Evolutionary conservation across 495 filamentous ascomycete species (phyloP).

Genomic region (Aspergillus wentii): DNA sequence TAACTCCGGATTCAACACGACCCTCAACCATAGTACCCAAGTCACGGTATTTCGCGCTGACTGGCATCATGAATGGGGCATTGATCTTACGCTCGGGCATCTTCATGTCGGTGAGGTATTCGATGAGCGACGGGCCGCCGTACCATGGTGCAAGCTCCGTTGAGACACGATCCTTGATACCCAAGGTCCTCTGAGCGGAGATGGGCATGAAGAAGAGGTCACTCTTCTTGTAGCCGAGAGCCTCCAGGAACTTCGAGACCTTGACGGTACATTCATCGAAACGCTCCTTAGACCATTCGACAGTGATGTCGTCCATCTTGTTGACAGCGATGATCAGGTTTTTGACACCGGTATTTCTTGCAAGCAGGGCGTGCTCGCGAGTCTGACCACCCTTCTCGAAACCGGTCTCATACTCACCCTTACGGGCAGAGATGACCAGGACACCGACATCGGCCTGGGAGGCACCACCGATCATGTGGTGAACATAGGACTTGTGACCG

Average conservation of each 20-base stretch:
- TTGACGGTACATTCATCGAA: constrained; percentile 92
- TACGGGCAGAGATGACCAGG: constrained; percentile 92
- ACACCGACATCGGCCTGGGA: constrained; percentile 96
- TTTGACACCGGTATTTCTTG: constrained; percentile 96
- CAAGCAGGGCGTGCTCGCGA: constrained; percentile 91
- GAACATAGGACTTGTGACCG: constrained; percentile 94
- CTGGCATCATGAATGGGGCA: constrained; percentile 98
- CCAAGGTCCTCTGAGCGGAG: constrained; percentile 76
- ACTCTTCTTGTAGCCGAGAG: constrained; percentile 88
- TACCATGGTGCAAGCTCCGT: constrained; percentile 77
- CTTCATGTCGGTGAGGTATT: constrained; percentile 88
- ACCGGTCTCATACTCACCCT: constrained; percentile 99
- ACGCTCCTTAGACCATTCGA: constrained; percentile 88
- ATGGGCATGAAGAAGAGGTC: constrained; percentile 96
- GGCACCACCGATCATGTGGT: constrained; percentile 94
- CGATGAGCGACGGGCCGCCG: constrained; percentile 86
- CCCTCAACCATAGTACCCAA: constrained; percentile 98
- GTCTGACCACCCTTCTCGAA: constrained; percentile 99
- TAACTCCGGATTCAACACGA: constrained; percentile 88
- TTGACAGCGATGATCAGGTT: constrained; percentile 93
- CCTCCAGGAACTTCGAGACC: constrained; percentile 80
- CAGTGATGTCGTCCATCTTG: constrained; percentile 97
- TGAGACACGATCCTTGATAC: constrained; percentile 84
- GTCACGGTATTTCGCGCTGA: constrained; percentile 91
- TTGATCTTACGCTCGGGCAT: constrained; percentile 93